These are phyloP conservation scores for Sedum album DNA, from an alignment of 164 flowering plant species.

Conservation along the genomic window DNA sequence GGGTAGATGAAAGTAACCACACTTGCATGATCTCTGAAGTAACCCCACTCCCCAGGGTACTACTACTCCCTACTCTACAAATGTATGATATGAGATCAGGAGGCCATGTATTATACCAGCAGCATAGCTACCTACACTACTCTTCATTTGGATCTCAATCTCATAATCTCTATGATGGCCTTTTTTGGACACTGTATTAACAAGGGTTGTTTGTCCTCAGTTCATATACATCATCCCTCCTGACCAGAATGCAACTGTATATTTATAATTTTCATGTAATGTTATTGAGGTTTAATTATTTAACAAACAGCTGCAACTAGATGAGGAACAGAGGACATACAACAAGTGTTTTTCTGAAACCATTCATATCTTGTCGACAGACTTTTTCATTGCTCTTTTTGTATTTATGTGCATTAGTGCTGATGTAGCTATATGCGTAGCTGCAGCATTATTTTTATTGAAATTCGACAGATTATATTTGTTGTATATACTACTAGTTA, in stretches of 20 bases:
- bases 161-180: neutral
- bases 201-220: conserved; percentile 6
- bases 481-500: conserved; percentile 1
- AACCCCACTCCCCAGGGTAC: conserved; percentile 4
- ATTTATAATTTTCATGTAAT: neutral
- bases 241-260: neutral
- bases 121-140: neutral
- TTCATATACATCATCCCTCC: neutral
- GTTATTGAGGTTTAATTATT: neutral
- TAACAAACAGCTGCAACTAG: conserved; percentile 5
- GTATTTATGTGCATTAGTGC: conserved; percentile 1
- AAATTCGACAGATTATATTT: neutral
- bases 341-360: neutral
- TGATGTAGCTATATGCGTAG: neutral
- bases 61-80: too few relatives aligned
- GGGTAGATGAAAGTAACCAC: neutral
- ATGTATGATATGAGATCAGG: neutral
- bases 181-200: neutral
- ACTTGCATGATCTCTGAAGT: conserved; percentile 5
- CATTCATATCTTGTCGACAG: neutral
- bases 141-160: neutral
- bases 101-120: neutral
- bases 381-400: neutral
- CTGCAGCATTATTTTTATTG: conserved; percentile 3
- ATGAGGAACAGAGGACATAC: neutral